A percentile compares a stretch with the other conserved stretches of the same genome.
Conservation (phyloP, 2,329 filamentous ascomycete species). For the Trichothecium roseum region DNA sequence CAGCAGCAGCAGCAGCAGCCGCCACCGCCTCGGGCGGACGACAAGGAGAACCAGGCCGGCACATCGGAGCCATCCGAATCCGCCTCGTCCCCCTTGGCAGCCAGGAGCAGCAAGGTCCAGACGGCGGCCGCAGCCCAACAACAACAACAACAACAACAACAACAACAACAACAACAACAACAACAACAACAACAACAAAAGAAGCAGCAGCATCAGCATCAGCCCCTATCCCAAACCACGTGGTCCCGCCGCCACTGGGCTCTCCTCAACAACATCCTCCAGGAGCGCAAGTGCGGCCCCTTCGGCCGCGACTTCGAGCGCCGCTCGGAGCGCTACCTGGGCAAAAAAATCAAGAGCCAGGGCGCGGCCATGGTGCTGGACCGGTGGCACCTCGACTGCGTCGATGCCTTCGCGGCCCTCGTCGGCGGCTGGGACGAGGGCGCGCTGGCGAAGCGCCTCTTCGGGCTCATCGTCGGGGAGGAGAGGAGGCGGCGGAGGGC, state of each 20-base stretch:
- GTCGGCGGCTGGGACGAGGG: slow-evolving; percentile 40
- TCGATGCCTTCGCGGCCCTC: slow-evolving; percentile 40
- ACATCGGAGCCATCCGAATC: slow-evolving; percentile 15
- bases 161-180: too few species aligned
- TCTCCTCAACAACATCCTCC: slow-evolving; percentile 39
- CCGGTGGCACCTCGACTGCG: slow-evolving; percentile 47
- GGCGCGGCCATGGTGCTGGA: slow-evolving; percentile 37
- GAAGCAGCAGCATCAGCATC: too few species aligned
- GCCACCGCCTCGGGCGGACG: slow-evolving; percentile 9
- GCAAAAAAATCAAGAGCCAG: slow-evolving; percentile 36
- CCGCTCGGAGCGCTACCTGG: slow-evolving; percentile 27
- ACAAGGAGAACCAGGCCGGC: slow-evolving; percentile 23
- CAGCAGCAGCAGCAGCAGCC: slow-evolving; percentile 1
- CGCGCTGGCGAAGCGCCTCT: slow-evolving; percentile 40
- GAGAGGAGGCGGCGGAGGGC: slow-evolving; percentile 16
- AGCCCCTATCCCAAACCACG: slow-evolving; percentile 26
- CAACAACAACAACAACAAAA: too few species aligned
- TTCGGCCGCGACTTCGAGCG: slow-evolving; percentile 18
- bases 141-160: too few species aligned
- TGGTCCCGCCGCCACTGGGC: slow-evolving; percentile 46
- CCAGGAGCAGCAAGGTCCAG: neutral
- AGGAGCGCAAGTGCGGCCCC: slow-evolving; percentile 32
- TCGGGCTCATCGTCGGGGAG: slow-evolving; percentile 41
- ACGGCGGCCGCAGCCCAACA: too few species aligned
- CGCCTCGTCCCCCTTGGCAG: slow-evolving; percentile 12